Evolutionary conservation across 129 eudicot species (phyloP).

Genomic region (Arctium minus): DNA sequence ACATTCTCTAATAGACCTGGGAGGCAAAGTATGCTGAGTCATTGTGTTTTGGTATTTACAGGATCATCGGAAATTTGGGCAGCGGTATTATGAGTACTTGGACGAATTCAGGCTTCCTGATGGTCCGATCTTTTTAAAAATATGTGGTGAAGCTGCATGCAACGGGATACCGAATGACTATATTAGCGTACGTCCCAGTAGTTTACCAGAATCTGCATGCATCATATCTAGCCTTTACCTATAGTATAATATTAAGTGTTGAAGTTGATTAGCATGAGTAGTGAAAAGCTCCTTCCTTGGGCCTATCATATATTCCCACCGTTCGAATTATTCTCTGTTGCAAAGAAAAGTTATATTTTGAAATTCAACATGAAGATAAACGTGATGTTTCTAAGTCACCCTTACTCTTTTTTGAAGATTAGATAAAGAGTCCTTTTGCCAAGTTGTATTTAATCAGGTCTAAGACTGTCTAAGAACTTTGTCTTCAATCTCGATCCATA

Average conservation of each 20-base stretch:
- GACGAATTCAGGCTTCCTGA: constrained; percentile 72
- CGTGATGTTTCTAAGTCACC: not conserved
- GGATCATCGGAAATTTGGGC: constrained; percentile 86
- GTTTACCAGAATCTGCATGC: not conserved
- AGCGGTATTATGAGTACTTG: constrained; percentile 75
- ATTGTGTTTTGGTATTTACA: constrained; percentile 29
- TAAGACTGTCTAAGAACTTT: not conserved
- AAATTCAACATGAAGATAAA: not conserved
- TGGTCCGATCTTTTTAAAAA: constrained; percentile 86
- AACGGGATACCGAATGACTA: constrained; percentile 80
- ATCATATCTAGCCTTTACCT: not conserved
- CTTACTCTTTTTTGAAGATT: not conserved
- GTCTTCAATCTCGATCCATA: not conserved
- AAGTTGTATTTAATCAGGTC: not conserved
- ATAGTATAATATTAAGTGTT: not conserved
- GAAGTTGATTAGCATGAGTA: not conserved
- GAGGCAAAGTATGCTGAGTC: not conserved
- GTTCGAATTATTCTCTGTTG: not conserved
- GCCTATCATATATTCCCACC: not conserved
- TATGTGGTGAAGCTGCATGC: constrained; percentile 91
- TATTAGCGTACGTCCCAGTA: constrained; percentile 48
- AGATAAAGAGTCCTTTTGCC: not conserved
- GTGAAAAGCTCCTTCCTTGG: not conserved
- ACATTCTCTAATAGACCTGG: not conserved
- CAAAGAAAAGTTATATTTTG: not conserved